phyloP scores from a whole-genome alignment of 306 rosid species.

The Quercus robur region DNA sequence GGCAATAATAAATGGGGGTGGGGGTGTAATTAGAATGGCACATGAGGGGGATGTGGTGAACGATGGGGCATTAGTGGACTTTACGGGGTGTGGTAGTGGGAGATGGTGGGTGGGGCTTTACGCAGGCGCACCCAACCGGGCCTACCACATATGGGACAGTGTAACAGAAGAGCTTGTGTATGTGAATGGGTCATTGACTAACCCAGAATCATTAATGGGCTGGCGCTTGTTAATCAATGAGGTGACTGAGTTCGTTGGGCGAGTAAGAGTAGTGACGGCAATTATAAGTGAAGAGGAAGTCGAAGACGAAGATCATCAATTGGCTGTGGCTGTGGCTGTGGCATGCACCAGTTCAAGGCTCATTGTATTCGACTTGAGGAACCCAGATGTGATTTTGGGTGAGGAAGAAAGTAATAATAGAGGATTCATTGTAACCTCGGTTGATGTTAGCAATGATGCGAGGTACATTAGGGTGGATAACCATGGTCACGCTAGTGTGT shows the following conservation, averaged over 20 bases:
- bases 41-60: constrained; percentile 37
- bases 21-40: constrained; percentile 2
- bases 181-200: constrained; percentile 62
- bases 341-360: constrained; percentile 62
- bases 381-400: constrained; percentile 27
- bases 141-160: constrained; percentile 74
- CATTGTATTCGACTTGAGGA: constrained; percentile 44
- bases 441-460: constrained; percentile 45
- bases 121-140: constrained; percentile 63
- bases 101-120: constrained; percentile 81
- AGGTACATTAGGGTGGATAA: constrained; percentile 43
- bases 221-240: constrained; percentile 77
- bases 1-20: constrained; percentile 9
- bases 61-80: constrained; percentile 71
- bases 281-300: too few species aligned
- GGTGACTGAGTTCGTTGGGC: constrained; percentile 46
- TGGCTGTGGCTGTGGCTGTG: constrained; percentile 68
- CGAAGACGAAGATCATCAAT: not conserved
- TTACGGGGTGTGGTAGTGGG: constrained; percentile 37
- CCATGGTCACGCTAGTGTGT: constrained; percentile 44
- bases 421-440: constrained; percentile 45
- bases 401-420: constrained; percentile 26
- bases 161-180: constrained; percentile 32
- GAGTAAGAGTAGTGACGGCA: constrained; percentile 46
- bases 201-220: constrained; percentile 62